These are phyloP conservation scores for Epichloe gansuensis DNA, from an alignment of 2,329 filamentous ascomycete genomes.

Conservation along the genomic window DNA sequence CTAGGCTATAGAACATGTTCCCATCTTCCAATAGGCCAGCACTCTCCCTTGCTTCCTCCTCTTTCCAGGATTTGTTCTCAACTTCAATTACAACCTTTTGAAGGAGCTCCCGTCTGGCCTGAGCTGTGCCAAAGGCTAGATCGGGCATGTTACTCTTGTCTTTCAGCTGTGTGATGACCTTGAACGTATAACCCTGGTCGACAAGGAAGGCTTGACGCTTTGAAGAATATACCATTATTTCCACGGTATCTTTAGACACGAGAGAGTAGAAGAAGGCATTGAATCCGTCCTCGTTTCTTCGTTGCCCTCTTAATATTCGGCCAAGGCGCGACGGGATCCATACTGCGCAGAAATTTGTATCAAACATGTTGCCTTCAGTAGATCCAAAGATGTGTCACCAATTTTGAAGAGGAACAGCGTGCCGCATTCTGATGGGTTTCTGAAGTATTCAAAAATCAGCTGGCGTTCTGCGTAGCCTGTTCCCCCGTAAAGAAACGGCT, in stretches of 20 bases:
- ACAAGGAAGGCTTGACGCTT: slow-evolving; percentile 95
- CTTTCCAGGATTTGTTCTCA: slow-evolving; percentile 65
- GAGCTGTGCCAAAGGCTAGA: no score
- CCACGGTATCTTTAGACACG: slow-evolving; percentile 91
- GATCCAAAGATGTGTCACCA: slow-evolving; percentile 91
- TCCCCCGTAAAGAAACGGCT: slow-evolving; percentile 86
- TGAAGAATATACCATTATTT: slow-evolving; percentile 85
- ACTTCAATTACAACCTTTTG: slow-evolving; percentile 46
- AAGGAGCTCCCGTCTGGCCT: no score
- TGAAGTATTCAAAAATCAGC: slow-evolving; percentile 78
- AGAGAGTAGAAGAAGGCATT: slow-evolving; percentile 98
- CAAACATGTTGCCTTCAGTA: slow-evolving; percentile 90
- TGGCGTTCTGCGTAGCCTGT: slow-evolving; percentile 79
- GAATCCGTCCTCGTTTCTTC: slow-evolving; percentile 93
- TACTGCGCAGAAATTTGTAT: slow-evolving; percentile 98
- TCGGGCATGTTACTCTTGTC: slow-evolving; percentile 33
- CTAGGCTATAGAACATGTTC: no score
- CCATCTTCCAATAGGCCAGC: slow-evolving; percentile 28
- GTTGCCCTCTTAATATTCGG: slow-evolving; percentile 85
- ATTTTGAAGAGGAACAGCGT: slow-evolving; percentile 96
- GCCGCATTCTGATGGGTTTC: slow-evolving; percentile 56
- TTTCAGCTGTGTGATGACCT: slow-evolving; percentile 90
- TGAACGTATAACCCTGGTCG: slow-evolving; percentile 97
- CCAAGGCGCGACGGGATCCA: slow-evolving; percentile 85
- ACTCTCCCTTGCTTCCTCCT: slow-evolving; percentile 50